phyloP scores from a whole-genome alignment of 208 protist species.

The Leishmania gerbilli region DNA sequence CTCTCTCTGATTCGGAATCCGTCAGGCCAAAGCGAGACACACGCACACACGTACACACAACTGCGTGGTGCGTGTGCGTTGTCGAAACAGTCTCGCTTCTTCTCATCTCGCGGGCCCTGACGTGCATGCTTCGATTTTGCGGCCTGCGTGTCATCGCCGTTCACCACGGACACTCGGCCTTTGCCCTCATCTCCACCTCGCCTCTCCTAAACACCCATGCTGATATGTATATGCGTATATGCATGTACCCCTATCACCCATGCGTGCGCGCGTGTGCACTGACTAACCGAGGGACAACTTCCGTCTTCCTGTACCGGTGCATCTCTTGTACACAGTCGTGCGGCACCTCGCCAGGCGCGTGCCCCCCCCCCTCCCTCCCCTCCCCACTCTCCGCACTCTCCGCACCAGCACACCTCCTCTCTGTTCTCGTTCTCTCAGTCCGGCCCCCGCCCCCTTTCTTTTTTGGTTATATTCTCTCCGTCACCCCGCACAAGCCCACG shows the following conservation, averaged over 20 bases:
- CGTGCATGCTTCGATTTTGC: background rate
- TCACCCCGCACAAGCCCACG: background rate
- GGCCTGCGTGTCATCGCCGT: background rate
- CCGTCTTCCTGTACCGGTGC: background rate
- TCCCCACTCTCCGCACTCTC: too few species aligned
- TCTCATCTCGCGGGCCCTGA: background rate
- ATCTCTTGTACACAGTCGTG: background rate
- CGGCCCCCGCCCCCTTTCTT: background rate
- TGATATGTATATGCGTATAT: background rate
- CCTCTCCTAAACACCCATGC: background rate
- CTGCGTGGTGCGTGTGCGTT: background rate
- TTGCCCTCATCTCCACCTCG: background rate
- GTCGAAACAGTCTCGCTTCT: background rate
- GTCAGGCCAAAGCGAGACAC: background rate
- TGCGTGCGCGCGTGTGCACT: background rate
- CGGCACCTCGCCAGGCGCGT: background rate
- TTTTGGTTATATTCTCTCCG: background rate
- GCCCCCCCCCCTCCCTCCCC: background rate
- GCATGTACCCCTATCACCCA: background rate
- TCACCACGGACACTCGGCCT: background rate
- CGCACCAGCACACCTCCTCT: background rate
- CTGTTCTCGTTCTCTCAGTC: background rate
- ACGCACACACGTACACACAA: background rate
- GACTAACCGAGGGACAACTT: background rate
- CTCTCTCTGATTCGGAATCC: too few species aligned